These are phyloP conservation scores for Odontarrhena argentea DNA, from an alignment of 345 rosid genomes.

Conservation along the genomic window DNA sequence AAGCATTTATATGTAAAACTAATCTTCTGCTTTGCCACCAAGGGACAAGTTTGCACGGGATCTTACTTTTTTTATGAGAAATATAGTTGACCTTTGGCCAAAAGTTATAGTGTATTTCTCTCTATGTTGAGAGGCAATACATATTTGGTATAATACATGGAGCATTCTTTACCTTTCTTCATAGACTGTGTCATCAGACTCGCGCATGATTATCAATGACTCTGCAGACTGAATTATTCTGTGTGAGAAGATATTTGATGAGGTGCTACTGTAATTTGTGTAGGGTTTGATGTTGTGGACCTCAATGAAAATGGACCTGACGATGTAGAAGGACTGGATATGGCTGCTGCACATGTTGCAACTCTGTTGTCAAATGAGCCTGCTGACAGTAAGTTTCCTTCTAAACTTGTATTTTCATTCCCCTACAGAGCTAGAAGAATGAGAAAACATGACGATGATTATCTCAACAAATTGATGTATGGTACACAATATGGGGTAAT, in stretches of 20 bases:
- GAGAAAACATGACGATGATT: neutral
- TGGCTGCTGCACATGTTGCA: constrained; percentile 91
- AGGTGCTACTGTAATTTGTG: constrained; percentile 27
- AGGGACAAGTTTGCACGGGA: neutral
- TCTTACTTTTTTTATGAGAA: neutral
- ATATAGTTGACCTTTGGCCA: neutral
- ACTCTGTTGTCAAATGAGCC: constrained; percentile 91
- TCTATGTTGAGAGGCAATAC: constrained; percentile 7
- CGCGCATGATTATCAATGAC: neutral
- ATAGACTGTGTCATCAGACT: constrained; percentile 14
- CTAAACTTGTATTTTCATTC: constrained; percentile 5
- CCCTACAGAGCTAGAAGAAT: constrained; percentile 14
- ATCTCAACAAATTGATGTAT: neutral
- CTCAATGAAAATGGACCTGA: constrained; percentile 82
- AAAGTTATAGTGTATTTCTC: neutral
- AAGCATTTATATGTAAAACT: neutral
- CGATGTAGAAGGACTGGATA: constrained; percentile 87
- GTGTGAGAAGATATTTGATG: constrained; percentile 12
- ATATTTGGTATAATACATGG: neutral
- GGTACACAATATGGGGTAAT: neutral
- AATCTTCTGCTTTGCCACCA: neutral
- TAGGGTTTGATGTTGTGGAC: constrained; percentile 96
- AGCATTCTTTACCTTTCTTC: constrained; percentile 1
- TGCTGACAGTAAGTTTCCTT: constrained; percentile 73
- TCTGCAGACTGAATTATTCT: constrained; percentile 9